Conservation (phyloP, 441 rosid species). For the Pelargonium cotyledonis region DNA sequence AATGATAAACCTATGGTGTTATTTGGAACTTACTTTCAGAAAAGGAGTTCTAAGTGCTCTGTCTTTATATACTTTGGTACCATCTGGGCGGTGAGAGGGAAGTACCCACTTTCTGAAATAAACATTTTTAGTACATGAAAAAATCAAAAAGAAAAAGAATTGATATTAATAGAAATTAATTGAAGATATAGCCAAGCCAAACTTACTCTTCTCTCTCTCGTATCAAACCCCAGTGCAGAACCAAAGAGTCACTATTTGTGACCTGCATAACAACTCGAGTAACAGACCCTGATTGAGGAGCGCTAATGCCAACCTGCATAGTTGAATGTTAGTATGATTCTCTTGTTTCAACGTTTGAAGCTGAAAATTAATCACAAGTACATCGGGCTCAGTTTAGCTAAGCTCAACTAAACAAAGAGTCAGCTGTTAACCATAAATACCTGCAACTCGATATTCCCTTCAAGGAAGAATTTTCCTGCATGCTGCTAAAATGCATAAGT, state of each 20-base stretch:
- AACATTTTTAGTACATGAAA: slow-evolving; percentile 7
- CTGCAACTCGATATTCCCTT: slow-evolving; percentile 76
- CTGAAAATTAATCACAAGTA: slow-evolving; percentile 11
- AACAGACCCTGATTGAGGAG: slow-evolving; percentile 32
- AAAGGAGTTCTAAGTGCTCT: slow-evolving; percentile 94
- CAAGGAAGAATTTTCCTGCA: slow-evolving; percentile 65
- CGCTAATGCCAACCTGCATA: slow-evolving; percentile 62
- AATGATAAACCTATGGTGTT: slow-evolving; percentile 11
- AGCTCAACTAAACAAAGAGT: slow-evolving; percentile 14
- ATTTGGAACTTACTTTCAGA: slow-evolving; percentile 47
- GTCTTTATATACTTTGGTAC: slow-evolving; percentile 74
- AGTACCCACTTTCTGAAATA: slow-evolving; percentile 73
- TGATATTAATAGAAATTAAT: slow-evolving; percentile 15
- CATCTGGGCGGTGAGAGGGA: slow-evolving; percentile 72
- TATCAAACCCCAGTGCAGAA: slow-evolving; percentile 89
- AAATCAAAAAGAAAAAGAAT: slow-evolving; percentile 7
- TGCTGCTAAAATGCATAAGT: slow-evolving; percentile 42
- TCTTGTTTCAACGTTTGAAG: not conserved
- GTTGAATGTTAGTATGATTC: slow-evolving; percentile 21
- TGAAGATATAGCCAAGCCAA: slow-evolving; percentile 13
- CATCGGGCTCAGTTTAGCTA: slow-evolving; percentile 3
- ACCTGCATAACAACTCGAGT: slow-evolving; percentile 55
- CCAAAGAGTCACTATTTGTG: slow-evolving; percentile 49
- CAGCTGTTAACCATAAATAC: slow-evolving; percentile 27
- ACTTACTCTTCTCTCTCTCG: slow-evolving; percentile 67